Conservation (phyloP, 805 yeast genomes). For the Starmerella bombi region DNA sequence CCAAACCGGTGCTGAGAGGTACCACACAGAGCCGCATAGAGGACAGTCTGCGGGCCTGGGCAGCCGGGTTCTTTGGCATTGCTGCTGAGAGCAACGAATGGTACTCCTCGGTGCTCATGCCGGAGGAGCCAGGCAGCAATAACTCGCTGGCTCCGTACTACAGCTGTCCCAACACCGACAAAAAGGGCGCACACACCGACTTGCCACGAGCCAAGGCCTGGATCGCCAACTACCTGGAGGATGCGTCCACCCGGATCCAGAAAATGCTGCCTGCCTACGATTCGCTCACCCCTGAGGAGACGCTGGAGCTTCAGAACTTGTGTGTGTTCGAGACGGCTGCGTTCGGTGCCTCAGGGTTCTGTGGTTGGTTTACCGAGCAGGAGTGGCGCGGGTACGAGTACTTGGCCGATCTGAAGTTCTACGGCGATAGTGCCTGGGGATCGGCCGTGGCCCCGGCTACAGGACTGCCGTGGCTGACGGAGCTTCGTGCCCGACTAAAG, state of each 20-base stretch:
- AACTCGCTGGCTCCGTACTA: slow-evolving; percentile 31
- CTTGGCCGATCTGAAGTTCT: slow-evolving; percentile 43
- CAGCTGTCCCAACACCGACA: slow-evolving; percentile 29
- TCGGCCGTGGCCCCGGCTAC: slow-evolving; percentile 36
- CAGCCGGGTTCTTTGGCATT: slow-evolving; percentile 33
- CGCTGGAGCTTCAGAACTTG: slow-evolving; percentile 39
- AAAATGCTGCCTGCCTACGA: slow-evolving; percentile 39
- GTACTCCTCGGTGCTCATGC: slow-evolving; percentile 27
- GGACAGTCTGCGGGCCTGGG: slow-evolving; percentile 33
- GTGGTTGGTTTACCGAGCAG: slow-evolving; percentile 52
- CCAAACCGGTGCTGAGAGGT: slow-evolving; percentile 29
- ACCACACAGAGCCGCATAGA: slow-evolving; percentile 31
- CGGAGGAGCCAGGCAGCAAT: slow-evolving; percentile 26
- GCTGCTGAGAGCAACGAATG: slow-evolving; percentile 26
- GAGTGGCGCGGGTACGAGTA: slow-evolving; percentile 56
- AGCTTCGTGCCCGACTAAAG: slow-evolving; percentile 32
- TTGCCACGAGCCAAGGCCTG: slow-evolving; percentile 24
- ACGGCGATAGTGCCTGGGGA: slow-evolving; percentile 54
- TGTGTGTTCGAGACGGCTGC: slow-evolving; percentile 70
- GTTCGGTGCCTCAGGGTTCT: slow-evolving; percentile 51
- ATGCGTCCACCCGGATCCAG: slow-evolving; percentile 47
- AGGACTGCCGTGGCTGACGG: slow-evolving; percentile 45
- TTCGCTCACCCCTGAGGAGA: slow-evolving; percentile 41
- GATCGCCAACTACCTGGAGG: slow-evolving; percentile 35
- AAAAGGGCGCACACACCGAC: slow-evolving; percentile 22